A percentile compares a stretch with the other conserved stretches of the same genome.
Evolutionary conservation across 352 stramenopile genomes (phyloP).

Genomic region (Phytopythium ostracodes): DNA sequence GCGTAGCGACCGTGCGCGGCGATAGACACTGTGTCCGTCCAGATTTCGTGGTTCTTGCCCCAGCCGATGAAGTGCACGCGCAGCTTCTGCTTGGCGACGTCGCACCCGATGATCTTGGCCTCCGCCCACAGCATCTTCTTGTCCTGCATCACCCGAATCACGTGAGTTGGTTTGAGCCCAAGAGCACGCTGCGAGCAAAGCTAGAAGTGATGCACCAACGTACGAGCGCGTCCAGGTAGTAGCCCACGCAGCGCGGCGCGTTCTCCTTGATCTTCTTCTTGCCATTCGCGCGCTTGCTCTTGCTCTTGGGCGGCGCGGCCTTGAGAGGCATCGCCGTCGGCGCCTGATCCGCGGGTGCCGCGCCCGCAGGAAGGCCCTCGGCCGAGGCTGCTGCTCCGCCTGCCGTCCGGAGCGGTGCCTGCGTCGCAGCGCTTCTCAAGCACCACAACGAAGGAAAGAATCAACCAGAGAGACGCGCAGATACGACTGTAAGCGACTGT

Average conservation of each 20-base stretch:
- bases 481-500: neutral
- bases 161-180: neutral
- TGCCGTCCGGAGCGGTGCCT: constrained; percentile 13
- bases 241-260: constrained; percentile 38
- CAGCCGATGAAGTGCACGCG: constrained; percentile 74
- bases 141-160: constrained; percentile 24
- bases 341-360: neutral
- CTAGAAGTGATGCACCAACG: neutral
- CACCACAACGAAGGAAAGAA: neutral
- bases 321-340: constrained; percentile 1
- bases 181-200: neutral
- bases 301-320: constrained; percentile 8
- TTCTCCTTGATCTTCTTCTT: constrained; percentile 23
- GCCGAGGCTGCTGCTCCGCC: neutral
- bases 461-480: neutral
- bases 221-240: constrained; percentile 65
- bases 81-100: constrained; percentile 53
- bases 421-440: constrained; percentile 6
- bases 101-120: constrained; percentile 64
- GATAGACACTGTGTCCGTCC: constrained; percentile 70
- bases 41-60: constrained; percentile 61
- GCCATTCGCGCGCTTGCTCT: constrained; percentile 14
- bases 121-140: constrained; percentile 70
- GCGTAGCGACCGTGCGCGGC: constrained; percentile 46
- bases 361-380: neutral